These are phyloP conservation scores for Blastocladiella emersonii DNA, from an alignment of 371 early-diverging fungal genomes.

Conservation along the genomic window DNA sequence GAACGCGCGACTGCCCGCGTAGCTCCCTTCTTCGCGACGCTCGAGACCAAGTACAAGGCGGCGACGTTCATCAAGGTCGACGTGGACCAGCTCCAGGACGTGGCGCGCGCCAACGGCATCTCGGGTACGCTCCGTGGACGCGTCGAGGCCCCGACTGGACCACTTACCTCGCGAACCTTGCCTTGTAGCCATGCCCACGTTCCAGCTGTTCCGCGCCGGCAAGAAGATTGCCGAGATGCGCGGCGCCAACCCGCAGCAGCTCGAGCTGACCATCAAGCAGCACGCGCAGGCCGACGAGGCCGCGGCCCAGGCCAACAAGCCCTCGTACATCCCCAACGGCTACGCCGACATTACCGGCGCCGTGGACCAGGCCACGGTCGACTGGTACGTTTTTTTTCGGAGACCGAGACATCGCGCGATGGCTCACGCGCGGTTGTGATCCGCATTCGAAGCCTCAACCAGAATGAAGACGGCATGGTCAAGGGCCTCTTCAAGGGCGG, in stretches of 20 bases:
- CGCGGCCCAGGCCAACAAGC: neutral
- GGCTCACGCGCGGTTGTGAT: neutral
- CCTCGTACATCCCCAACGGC: neutral
- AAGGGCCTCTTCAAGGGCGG: conserved; percentile 59
- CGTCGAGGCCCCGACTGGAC: neutral
- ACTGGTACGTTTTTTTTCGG: neutral
- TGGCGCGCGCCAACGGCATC: neutral
- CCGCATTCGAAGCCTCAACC: conserved; percentile 45
- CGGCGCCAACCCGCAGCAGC: conserved; percentile 39
- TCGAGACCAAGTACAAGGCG: conserved; percentile 32
- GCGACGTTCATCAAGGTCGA: conserved; percentile 40
- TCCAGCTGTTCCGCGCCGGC: conserved; percentile 43
- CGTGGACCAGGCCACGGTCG: conserved; percentile 6
- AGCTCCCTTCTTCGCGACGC: conserved; percentile 37
- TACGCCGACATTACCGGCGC: neutral
- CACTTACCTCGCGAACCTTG: neutral
- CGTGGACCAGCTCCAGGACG: conserved; percentile 3
- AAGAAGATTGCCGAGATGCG: conserved; percentile 47
- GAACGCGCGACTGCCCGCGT: neutral
- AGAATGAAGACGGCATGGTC: conserved; percentile 53
- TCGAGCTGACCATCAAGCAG: neutral
- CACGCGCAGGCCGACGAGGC: neutral
- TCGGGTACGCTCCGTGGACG: neutral
- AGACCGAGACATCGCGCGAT: no score
- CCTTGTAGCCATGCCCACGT: conserved; percentile 26